Evolutionary conservation across 495 filamentous ascomycete species (phyloP), one percentile per base, ranked within the genome.

Genomic region (Darksidea phi): DNA sequence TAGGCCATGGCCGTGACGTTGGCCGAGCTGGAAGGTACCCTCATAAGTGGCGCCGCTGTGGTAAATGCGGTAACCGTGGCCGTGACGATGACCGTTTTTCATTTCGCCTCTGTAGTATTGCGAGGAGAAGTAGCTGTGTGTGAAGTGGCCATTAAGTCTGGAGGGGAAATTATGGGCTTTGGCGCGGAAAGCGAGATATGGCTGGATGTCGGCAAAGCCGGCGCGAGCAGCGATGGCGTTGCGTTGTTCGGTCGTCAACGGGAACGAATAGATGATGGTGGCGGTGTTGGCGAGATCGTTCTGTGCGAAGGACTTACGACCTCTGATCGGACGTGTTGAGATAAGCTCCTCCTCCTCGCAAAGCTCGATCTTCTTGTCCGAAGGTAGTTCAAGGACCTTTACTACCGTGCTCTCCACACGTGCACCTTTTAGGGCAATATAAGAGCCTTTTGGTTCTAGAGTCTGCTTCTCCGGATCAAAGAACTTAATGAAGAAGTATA

Each of bases 1-100:
- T 36, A 70, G 74, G 32, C 85, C 85, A 47, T 80, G 75, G 26
- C 79, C 77, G 34, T 73, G 69, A 48, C 82, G 80, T 24, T 74
- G 72, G 61, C 77, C 77, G 26, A 80, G 74, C 55, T 77, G 63
- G 59, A 85, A 86, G 32, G 76, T 66, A 20, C 85, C 85, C 5
- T 67, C 71, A 70, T 87, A 87, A 15, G 73, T 74, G 38, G 81
- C 79, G 54, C 80, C 84, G 26, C 74, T 78, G 54, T 77, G 73
- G 20, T 79, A 77, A 48, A 85, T 77, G 65, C 79, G 78, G 32
- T 70, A 32, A 38, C 74, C 74, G 61, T 76, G 74, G 24, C 57
- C 63, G 34, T 63, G 45, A 15, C 28, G 28, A 32, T 32, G 28
- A 32, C 67, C 58, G 26, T 68, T 54, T 6, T 61, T 48, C 17